Evolutionary conservation across 371 early-diverging fungal genomes (phyloP).

Genomic region (Thermomucor indicae-seudaticae): DNA sequence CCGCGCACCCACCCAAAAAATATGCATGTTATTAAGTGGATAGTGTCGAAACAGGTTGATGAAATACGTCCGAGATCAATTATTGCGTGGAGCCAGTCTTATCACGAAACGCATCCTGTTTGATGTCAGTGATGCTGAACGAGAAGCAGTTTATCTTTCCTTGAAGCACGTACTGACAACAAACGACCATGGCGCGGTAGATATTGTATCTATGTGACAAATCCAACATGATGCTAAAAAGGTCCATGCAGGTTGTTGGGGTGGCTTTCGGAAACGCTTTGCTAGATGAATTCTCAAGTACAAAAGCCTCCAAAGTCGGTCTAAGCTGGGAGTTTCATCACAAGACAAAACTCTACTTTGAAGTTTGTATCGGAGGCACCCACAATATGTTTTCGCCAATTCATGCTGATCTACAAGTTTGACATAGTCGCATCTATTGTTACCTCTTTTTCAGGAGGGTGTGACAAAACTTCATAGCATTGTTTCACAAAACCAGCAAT

Average conservation of each 20-base stretch:
- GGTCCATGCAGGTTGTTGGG: conserved; percentile 38
- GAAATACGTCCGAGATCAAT: conserved; percentile 45
- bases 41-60: conserved; percentile 25
- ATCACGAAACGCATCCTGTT: conserved; percentile 67
- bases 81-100: conserved; percentile 48
- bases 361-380: conserved; percentile 29
- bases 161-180: conserved; percentile 49
- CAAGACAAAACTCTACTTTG: conserved; percentile 62
- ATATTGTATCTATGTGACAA: neutral
- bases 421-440: conserved; percentile 19
- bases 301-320: conserved; percentile 58
- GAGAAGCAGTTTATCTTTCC: conserved; percentile 47
- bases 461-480: conserved; percentile 27
- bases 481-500: conserved; percentile 26
- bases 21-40: too few relatives aligned
- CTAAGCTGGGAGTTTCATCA: conserved; percentile 68
- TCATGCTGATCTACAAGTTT: too few relatives aligned
- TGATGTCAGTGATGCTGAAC: conserved; percentile 50
- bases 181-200: conserved; percentile 39
- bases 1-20: too few relatives aligned
- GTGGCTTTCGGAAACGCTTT: conserved; percentile 53
- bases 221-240: neutral
- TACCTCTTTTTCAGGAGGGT: conserved; percentile 26
- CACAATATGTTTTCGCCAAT: too few relatives aligned
- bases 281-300: conserved; percentile 65